Evolutionary conservation across 2,329 filamentous ascomycete species (phyloP).

Genomic region (Aspergillus chevalieri): DNA sequence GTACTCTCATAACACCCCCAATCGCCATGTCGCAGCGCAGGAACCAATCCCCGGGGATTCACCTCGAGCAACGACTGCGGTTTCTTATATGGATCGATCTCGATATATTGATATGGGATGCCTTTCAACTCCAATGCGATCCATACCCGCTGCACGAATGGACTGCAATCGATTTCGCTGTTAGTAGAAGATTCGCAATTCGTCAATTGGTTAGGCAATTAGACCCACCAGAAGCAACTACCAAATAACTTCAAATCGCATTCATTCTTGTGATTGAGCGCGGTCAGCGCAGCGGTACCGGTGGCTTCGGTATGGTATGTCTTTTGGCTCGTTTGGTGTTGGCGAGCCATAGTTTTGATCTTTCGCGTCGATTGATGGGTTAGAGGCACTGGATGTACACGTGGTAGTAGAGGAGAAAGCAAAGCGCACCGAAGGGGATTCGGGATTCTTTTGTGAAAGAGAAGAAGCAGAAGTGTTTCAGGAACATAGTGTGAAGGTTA

Average conservation of each 20-base stretch:
- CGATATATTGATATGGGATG: slow-evolving; percentile 76
- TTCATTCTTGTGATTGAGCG: slow-evolving; percentile 63
- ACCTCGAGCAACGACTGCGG: slow-evolving; percentile 65
- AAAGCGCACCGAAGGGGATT: background rate
- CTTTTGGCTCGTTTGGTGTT: slow-evolving; percentile 53
- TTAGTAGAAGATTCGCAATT: background rate
- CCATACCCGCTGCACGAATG: slow-evolving; percentile 84
- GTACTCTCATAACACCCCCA: slow-evolving; percentile 79
- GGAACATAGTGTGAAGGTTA: background rate
- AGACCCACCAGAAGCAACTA: slow-evolving; percentile 69
- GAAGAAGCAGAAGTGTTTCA: background rate
- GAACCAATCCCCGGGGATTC: slow-evolving; percentile 69
- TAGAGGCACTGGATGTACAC: slow-evolving; percentile 7
- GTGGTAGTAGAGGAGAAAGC: background rate
- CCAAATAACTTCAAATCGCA: slow-evolving; percentile 70
- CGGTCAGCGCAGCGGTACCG: slow-evolving; percentile 63
- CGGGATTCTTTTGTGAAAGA: background rate
- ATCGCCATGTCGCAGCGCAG: slow-evolving; percentile 68
- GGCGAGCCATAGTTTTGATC: slow-evolving; percentile 41
- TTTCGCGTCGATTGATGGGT: slow-evolving; percentile 6
- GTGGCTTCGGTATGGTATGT: slow-evolving; percentile 66
- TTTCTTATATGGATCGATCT: slow-evolving; percentile 73
- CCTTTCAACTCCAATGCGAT: slow-evolving; percentile 77
- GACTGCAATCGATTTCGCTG: slow-evolving; percentile 41
- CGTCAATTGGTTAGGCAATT: background rate